phyloP scores from a whole-genome alignment of 257 asterid species.

The Plantago major region DNA sequence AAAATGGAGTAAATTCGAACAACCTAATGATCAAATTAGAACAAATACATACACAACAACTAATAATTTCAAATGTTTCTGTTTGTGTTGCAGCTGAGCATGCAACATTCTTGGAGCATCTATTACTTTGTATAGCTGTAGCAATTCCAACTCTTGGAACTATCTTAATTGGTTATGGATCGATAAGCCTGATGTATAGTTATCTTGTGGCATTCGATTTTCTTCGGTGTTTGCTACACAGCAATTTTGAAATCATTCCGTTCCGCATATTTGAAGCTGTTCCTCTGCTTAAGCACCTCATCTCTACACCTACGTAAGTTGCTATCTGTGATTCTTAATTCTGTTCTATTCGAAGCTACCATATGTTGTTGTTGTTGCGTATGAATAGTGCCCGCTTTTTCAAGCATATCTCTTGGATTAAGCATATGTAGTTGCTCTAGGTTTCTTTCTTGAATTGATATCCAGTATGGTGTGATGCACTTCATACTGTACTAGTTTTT shows the following conservation, averaged over 20 bases:
- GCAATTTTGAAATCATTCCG: constrained; percentile 72
- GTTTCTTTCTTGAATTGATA: background rate
- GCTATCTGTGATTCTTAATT: no score
- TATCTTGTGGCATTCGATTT: constrained; percentile 72
- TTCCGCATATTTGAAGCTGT: constrained; percentile 35
- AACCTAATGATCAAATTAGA: background rate
- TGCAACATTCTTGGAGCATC: constrained; percentile 78
- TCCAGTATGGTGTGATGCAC: background rate
- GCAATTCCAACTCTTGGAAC: constrained; percentile 78
- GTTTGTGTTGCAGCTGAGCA: constrained; percentile 57
- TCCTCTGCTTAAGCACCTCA: constrained; percentile 60
- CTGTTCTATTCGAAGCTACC: background rate
- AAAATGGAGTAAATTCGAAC: background rate
- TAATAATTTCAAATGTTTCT: constrained; percentile 7
- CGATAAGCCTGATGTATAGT: constrained; percentile 53
- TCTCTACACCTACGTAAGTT: constrained; percentile 82
- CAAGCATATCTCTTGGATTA: background rate
- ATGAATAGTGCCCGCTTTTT: background rate
- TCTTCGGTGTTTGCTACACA: constrained; percentile 79
- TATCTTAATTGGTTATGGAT: constrained; percentile 60
- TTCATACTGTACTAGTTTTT: background rate
- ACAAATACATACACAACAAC: background rate
- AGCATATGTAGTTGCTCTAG: background rate
- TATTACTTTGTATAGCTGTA: constrained; percentile 49
- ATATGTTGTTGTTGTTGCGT: background rate